Evolutionary conservation across 257 asterid species (phyloP).

Genomic region (Solanum etuberosum): DNA sequence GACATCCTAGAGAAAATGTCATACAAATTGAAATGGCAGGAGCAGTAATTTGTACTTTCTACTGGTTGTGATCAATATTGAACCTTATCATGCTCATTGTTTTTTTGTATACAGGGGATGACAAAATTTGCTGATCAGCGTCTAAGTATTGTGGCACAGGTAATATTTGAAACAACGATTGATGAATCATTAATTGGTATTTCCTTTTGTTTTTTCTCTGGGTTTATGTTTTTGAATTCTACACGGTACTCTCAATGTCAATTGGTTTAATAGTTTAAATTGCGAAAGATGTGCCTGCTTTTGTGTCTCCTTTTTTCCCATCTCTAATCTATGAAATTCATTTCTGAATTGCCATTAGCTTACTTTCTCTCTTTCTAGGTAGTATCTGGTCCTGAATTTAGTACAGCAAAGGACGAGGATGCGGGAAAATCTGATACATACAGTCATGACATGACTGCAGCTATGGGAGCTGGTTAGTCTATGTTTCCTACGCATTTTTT

Average conservation of each 20-base stretch:
- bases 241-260: neutral
- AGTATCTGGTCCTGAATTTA: conserved; percentile 54
- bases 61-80: neutral
- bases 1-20: neutral
- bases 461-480: conserved; percentile 93
- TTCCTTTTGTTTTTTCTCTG: neutral
- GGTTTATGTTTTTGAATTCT: neutral
- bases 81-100: neutral
- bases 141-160: conserved; percentile 8
- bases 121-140: conserved; percentile 3
- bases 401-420: conserved; percentile 16
- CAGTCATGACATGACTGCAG: conserved; percentile 87
- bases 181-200: neutral
- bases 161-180: neutral
- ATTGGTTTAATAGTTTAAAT: neutral
- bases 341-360: neutral
- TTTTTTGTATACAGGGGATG: conserved; percentile 5
- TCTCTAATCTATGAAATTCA: neutral
- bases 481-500: neutral
- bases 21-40: neutral
- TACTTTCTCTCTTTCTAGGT: conserved; percentile 33
- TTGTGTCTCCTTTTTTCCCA: neutral
- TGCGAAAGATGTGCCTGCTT: neutral
- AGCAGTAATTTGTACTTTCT: neutral
- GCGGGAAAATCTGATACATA: conserved; percentile 64